Evolutionary conservation across 2,329 filamentous ascomycete genomes (phyloP), one percentile per base, ranked within the genome.

Genomic region (Graphium sp.): DNA sequence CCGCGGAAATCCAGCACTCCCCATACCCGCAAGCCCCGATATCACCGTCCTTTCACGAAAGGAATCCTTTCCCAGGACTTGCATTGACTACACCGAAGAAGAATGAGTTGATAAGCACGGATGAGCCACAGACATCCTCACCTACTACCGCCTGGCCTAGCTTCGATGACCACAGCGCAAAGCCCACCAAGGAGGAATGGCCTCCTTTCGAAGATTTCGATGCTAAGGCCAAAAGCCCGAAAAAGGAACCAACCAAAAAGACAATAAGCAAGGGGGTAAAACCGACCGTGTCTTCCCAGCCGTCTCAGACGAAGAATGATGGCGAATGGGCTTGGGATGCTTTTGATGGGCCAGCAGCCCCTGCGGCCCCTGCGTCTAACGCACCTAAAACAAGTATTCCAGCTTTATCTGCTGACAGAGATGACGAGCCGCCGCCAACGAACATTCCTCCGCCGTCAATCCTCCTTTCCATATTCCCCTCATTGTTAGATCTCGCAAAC

Each of bases 401-500:
- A 9, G 30, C 30, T 6, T 26, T 22, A 5, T 19, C 31, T 11
- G 25, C 32, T 5, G 13, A 32, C 20, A 37, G 35, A n/a, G 47
- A 56, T 32, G 44, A 48, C 22, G 46, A 48, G 5, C 54, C 60
- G 15, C 78, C 82, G 5, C 84, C 84, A 5, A 82, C 74, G 12
- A 94, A 93, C 43, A 73, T 94, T 6, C 87, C 87, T 7, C 87
- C 87, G 5, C 87, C 87, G 2, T 81, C 81, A 1, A 64, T 92
- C 13, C 59, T 95, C 10, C 62, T 95, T 14, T 74, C 79, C 7
- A 50, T 83, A 6, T 83, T 93, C 38, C 72, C 81, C 1, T 58
- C 67, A 6, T 55, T 91, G 5, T 69, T 93, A 35, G 60, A 66
- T 13, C 58, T 74, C 17, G 74, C 75, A 5, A 67, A 74, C 35